phyloP scores from a whole-genome alignment of 2,329 filamentous ascomycete genomes.

The Geosmithia flava region DNA sequence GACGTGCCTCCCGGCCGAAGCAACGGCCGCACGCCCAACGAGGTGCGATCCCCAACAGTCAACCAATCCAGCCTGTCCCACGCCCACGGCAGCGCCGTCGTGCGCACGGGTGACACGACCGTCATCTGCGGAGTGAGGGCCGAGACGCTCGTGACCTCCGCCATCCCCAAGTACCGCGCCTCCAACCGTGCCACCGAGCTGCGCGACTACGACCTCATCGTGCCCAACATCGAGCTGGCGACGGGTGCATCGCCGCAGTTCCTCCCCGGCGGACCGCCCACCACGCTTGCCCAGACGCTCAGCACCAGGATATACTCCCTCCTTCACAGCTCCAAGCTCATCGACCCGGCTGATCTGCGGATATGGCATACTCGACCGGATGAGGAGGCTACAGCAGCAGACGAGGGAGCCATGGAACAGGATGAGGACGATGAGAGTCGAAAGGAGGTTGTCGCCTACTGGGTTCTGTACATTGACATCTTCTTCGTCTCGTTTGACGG shows the following conservation, averaged over 20 bases:
- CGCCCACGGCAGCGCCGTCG: constrained; percentile 78
- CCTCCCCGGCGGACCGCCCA: constrained; percentile 72
- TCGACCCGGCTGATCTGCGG: constrained; percentile 56
- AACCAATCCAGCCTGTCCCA: constrained; percentile 81
- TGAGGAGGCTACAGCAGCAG: constrained; percentile 30
- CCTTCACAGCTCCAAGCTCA: constrained; percentile 56
- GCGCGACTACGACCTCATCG: constrained; percentile 58
- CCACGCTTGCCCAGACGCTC: constrained; percentile 69
- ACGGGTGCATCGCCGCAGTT: constrained; percentile 84
- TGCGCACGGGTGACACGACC: constrained; percentile 79
- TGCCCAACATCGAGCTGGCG: constrained; percentile 86
- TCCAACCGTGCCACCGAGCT: constrained; percentile 32
- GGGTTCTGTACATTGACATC: constrained; percentile 92
- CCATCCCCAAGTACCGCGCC: constrained; percentile 56
- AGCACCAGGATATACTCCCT: constrained; percentile 69
- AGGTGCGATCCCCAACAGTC: constrained; percentile 61
- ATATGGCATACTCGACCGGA: constrained; percentile 53
- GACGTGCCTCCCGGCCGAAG: constrained; percentile 48
- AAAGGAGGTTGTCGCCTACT: constrained; percentile 66
- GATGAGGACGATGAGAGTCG: constrained; percentile 14
- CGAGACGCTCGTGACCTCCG: constrained; percentile 65
- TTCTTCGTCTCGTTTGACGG: constrained; percentile 89
- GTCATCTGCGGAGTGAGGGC: constrained; percentile 88
- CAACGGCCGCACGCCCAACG: constrained; percentile 62
- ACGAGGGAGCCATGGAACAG: constrained; percentile 27